Evolutionary conservation across 306 rosid species (phyloP), one percentile per base, ranked within the genome.

Genomic region (Trichosanthes cucumerina): DNA sequence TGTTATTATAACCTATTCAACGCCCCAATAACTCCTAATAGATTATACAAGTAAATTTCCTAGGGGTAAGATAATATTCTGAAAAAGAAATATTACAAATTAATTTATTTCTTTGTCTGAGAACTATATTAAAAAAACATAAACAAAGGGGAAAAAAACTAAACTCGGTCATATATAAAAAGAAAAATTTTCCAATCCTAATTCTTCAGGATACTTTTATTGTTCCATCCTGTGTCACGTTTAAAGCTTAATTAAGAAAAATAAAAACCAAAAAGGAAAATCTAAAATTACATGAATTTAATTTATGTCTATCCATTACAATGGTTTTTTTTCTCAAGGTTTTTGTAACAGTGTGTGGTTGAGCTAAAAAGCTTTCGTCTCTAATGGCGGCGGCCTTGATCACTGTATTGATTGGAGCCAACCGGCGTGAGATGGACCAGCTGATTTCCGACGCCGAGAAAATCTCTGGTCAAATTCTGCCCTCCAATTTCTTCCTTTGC

Each of bases 391-490:
- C 28, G 73, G 26, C 15, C 41, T 16, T 65, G 63, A 21, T 57
- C 58, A 24, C 23, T 38, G 83, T 62, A 79, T 26, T 34, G 74
- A 86, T 83, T 50, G 87, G 83, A 82, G 85, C 85, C 76, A 43
- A 33, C 41, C 69, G 69, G 43, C 23, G 23, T 13, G 43, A 89
- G 88, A 23, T 81, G 87, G n/a, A 84, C 86, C 6, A 88, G 81
- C 77, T 74, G 52, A 21, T 68, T 84, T 71, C 97, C 95, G 18
- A 92, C 97, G 1, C 98, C 97, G 8, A 94, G 89, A 46, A 94
- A 94, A 46, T 92, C 98, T 80, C 97, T 89, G 0, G 98, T 93
- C 34, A 91, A 77, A 78, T 91, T 84, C 28, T 85, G 81, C 73
- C 85, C 84, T 10, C 53, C 36, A 59, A 26, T 79, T 21, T 82